Base-by-base conservation (phyloP, 2,329 filamentous ascomycete species). In the Phaeoacremonium minimum region DNA sequence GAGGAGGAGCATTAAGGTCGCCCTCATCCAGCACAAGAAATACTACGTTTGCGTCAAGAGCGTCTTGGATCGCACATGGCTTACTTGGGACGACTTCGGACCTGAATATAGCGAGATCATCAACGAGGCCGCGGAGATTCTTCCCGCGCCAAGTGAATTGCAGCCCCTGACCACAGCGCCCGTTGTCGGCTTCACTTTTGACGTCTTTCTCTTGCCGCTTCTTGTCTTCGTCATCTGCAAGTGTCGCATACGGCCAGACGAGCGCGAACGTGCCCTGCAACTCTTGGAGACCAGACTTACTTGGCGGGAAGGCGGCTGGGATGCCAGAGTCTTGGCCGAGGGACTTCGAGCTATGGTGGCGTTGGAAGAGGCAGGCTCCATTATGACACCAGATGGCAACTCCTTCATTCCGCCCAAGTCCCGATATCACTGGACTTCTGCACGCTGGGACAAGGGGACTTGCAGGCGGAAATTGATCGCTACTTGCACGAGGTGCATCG, bases 231-330 rank as follows among this genome's bases (percentile, higher is more conserved):
- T 35, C 11, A n/a, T 35, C 15, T 29, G 26, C 5, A 17, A 28
- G 26, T 35, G 33, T 6, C 33, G 26, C 6, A 12, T 30, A 17
- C 26, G 26, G 18, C 26, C 7, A 14, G 15, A 14, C 33, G 33
- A 19, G 26, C 17, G 8, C 19, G n/a, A 17, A n/a, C n/a, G n/a
- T n/a, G 33, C 26, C 9, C 6, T 35, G 16, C 12, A 15, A 5
- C 12, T 35, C 4, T 28, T 35, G 26, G 33, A 30, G 26, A 26
- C 26, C 7, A 30, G n/a, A n/a, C n/a, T 35, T 16, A 29, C 26
- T 26, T 35, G 33, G 33, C 33, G 33, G 7, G 33, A 35, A 18
- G 30, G 30, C 18, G 33, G 33, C 16, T 35, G 33, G 33, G 26
- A 30, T 28, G 30, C 33, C 14, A 13, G 19, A 7, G 26, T 18